Evolutionary conservation across 441 rosid genomes (phyloP), one percentile per base, ranked within the genome.

Genomic region (Sinapis alba): DNA sequence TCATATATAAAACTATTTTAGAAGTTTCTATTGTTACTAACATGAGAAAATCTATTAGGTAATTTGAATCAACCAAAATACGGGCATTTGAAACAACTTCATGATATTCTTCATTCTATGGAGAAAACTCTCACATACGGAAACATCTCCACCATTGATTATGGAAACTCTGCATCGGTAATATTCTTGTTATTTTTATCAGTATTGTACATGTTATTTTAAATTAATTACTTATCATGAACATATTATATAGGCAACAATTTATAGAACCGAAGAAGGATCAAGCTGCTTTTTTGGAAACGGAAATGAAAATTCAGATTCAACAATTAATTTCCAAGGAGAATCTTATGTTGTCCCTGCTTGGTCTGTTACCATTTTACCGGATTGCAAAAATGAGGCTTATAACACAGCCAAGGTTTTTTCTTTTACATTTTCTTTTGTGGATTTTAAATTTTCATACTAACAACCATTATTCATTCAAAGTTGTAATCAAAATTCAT

Each of bases 81-180:
- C 60, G 97, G 94, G 7, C 95, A 90, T 26, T 71, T 90, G 61
- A 89, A 82, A 74, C 71, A 84, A 53, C 89, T 90, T 19, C 95
- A 93, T 12, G 59, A 54, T 2, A 56, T 83, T 41, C 71, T 93
- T 36, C 85, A 75, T 16, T 74, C 86, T 1, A 80, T 87, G 60
- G 93, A 90, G 84, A 71, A 69, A 13, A 69, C 78, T 36, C 86
- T 90, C 9, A 83, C 88, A 0, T 16, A 84, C 9, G 93, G 94
- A 9, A 79, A 80, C 18, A 62, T 81, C 9, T 15, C 81, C 2
- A 54, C 20, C 1, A 4, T 28, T 10, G 86, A 87, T 51, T 69
- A 75, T 5, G 90, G 86, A 71, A 77, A 84, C 61, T 16, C 65
- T 0, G 82, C 81, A 51, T 21, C 68, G 6, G 94, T 86, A 69